Conservation (phyloP, 306 rosid species). For the Vigna reflexopilosa region DNA sequence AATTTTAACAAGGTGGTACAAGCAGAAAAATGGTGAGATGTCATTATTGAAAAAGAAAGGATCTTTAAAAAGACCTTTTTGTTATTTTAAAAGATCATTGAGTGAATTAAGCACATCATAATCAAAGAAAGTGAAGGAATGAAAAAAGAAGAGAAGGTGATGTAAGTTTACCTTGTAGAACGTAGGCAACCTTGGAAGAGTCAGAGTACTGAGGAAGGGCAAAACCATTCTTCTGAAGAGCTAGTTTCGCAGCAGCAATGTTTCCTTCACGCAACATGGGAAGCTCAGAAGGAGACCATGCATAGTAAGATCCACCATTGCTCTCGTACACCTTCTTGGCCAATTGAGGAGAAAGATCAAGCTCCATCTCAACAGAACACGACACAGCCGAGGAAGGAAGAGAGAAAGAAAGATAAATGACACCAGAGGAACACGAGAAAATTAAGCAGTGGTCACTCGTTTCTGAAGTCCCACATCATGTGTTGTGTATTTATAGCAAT, state of each 20-base stretch:
- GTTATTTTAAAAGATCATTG: neutral
- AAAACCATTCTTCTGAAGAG: constrained; percentile 74
- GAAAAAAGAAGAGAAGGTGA: neutral
- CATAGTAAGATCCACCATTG: constrained; percentile 72
- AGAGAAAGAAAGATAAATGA: neutral
- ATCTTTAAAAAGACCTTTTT: neutral
- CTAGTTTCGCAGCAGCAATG: constrained; percentile 87
- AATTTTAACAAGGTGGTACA: neutral
- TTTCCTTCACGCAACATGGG: constrained; percentile 79
- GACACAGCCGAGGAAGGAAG: neutral
- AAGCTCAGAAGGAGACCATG: constrained; percentile 83
- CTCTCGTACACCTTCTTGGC: constrained; percentile 67
- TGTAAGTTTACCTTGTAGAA: constrained; percentile 66
- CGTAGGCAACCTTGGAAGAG: constrained; percentile 79
- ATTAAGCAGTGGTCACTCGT: neutral
- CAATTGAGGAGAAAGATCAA: constrained; percentile 78
- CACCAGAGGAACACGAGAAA: neutral
- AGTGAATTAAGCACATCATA: neutral
- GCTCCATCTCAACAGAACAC: constrained; percentile 52
- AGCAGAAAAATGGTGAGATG: neutral
- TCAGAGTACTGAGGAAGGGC: constrained; percentile 80
- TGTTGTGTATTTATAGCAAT: constrained; percentile 10
- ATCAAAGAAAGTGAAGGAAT: neutral
- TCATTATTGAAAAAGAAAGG: neutral
- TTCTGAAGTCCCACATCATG: neutral